Base-by-base conservation (phyloP, 176 grass and related monocot species). In the Carex myosuroides region DNA sequence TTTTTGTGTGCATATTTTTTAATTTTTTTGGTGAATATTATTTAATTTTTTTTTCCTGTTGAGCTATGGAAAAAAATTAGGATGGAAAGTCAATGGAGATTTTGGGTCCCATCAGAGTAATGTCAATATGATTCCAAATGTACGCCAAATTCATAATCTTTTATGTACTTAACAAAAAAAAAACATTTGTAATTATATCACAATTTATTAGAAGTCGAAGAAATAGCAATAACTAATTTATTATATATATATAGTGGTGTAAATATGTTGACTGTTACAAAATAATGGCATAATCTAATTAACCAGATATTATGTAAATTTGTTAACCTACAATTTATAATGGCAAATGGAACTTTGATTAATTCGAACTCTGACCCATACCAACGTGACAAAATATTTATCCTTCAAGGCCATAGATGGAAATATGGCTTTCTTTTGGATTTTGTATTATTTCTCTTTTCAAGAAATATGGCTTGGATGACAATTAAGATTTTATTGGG, bases 51-150 rank as follows among this genome's bases (percentile, higher is more conserved):
- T 35, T 35, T 4, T 4, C 33, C 33, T 35, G 1, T 53, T 41
- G 85, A 94, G 95, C 95, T 94, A 16, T 97, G 95, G 92, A 89
- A 97, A 85, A 63, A 63, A 83, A 94, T 97, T 87, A 92, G 92
- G 88, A 94, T 72, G 95, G 94, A 64, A 97, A 91, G 86, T 92
- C 95, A 54, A 89, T 90, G 12, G 66, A 84, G 81, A 80, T 94
- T 90, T 83, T 97, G 66, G 95, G 95, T 16, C 67, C 90, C 21
- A 97, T 90, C 92, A 97, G 84, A 90, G 94, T 84, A 98, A 98
- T 83, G 91, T 94, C 48, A 92, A 94, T 87, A 93, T 98, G 95
- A 86, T 98, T 79, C 95, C 95, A 70, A 98, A 94, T 92, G 89
- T 98, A 64, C 59, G 24, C 48, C 64, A 54, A 39, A 75, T 12